These are phyloP conservation scores for Spirogloea muscicola DNA, from an alignment of 139 green algal species.

Conservation along the genomic window DNA sequence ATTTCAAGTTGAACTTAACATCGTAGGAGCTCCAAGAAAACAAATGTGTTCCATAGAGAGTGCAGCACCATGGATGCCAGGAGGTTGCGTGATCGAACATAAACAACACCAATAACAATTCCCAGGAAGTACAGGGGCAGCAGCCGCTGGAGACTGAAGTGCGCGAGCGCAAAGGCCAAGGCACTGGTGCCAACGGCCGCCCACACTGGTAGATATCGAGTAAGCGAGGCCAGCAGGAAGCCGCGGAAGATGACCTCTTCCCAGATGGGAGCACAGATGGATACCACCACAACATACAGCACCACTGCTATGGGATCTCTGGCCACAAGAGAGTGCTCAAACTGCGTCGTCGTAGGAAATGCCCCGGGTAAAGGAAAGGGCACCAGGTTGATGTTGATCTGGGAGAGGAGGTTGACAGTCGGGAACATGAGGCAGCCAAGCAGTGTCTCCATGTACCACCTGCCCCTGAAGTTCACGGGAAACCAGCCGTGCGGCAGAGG, in stretches of 20 bases:
- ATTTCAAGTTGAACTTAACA: no score
- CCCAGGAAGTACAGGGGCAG: conserved; percentile 84
- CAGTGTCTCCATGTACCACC: conserved; percentile 36
- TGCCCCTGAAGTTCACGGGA: conserved; percentile 15
- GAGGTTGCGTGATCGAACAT: conserved; percentile 71
- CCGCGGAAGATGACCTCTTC: conserved; percentile 93
- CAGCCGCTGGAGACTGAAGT: conserved; percentile 79
- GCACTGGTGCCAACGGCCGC: conserved; percentile 52
- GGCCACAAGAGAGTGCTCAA: conserved; percentile 51
- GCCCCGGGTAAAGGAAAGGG: neutral
- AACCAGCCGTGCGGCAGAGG: conserved; percentile 48
- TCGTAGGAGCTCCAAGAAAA: conserved; percentile 54
- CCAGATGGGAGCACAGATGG: conserved; percentile 82
- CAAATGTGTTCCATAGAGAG: conserved; percentile 73
- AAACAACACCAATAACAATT: conserved; percentile 72
- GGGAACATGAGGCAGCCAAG: conserved; percentile 29
- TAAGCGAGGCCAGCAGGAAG: conserved; percentile 85
- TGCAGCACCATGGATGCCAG: conserved; percentile 72
- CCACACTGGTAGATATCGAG: conserved; percentile 61
- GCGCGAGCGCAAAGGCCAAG: conserved; percentile 76
- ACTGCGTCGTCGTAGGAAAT: conserved; percentile 13
- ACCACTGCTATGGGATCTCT: conserved; percentile 61
- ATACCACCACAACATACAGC: conserved; percentile 73
- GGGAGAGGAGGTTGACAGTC: conserved; percentile 28
- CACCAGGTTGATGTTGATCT: conserved; percentile 34